Evolutionary conservation across 2,329 filamentous ascomycete species (phyloP).

Genomic region (Penicillium aurantiogriseum): DNA sequence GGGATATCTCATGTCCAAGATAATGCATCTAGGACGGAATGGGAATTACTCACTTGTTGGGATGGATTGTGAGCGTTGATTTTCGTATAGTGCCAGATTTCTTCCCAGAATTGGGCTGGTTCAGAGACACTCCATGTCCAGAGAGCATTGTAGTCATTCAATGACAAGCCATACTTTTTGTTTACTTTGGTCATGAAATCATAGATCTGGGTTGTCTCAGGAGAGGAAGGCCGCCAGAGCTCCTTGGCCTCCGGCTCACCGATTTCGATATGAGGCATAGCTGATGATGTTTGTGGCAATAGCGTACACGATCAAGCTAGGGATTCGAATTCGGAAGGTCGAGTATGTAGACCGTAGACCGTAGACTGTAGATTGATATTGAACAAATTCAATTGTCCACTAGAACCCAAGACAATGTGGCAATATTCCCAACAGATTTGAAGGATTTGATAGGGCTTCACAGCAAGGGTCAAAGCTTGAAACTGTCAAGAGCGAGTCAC

Average conservation of each 20-base stretch:
- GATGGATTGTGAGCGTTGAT: slow-evolving; percentile 66
- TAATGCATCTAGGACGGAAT: neutral
- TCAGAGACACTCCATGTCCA: slow-evolving; percentile 82
- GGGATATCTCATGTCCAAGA: neutral
- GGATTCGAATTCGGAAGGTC: neutral
- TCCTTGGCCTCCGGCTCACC: slow-evolving; percentile 37
- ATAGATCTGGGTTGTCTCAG: slow-evolving; percentile 67
- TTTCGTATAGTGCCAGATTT: slow-evolving; percentile 79
- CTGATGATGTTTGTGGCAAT: neutral
- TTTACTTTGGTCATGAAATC: slow-evolving; percentile 69
- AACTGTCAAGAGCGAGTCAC: slow-evolving; percentile 7
- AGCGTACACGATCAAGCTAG: neutral
- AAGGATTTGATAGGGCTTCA: slow-evolving; percentile 3
- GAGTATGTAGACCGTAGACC: neutral
- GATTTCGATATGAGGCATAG: slow-evolving; percentile 23
- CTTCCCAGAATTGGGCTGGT: slow-evolving; percentile 75
- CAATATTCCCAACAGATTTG: neutral
- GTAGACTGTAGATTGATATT: neutral
- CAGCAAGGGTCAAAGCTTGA: slow-evolving; percentile 7
- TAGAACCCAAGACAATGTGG: neutral
- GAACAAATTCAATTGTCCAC: neutral
- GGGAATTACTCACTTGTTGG: slow-evolving; percentile 32
- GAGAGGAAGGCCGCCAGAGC: slow-evolving; percentile 71
- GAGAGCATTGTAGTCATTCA: slow-evolving; percentile 70
- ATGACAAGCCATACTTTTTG: slow-evolving; percentile 60